Conservation (phyloP, 805 yeast genomes). For the Candida chilensis region DNA sequence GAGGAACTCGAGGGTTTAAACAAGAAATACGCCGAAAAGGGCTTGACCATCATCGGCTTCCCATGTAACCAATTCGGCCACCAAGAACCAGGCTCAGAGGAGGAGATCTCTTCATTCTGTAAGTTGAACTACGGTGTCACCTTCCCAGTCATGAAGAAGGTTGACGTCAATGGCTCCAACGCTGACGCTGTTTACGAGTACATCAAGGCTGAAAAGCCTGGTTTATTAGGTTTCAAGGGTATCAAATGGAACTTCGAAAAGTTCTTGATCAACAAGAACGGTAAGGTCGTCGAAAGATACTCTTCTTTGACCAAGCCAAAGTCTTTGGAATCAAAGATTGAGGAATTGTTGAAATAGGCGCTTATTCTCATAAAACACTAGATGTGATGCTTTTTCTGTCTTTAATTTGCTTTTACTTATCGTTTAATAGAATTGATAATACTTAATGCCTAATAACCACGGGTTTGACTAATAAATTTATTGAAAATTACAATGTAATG, state of each 20-base stretch:
- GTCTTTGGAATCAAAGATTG: constrained; percentile 47
- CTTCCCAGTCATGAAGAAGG: constrained; percentile 81
- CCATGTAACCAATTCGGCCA: constrained; percentile 88
- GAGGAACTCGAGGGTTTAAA: constrained; percentile 61
- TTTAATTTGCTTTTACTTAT: too few relatives aligned
- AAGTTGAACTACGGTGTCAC: constrained; percentile 78
- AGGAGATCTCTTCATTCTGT: constrained; percentile 70
- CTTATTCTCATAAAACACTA: too few relatives aligned
- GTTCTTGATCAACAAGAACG: constrained; percentile 50
- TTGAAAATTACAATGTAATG: too few relatives aligned
- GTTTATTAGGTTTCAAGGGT: constrained; percentile 30
- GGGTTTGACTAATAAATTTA: too few relatives aligned
- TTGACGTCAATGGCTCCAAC: constrained; percentile 81
- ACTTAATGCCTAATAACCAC: too few relatives aligned
- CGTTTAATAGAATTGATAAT: too few relatives aligned
- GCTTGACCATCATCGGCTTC: constrained; percentile 68
- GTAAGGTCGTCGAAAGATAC: constrained; percentile 51
- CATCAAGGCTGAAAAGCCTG: constrained; percentile 55
- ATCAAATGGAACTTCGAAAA: constrained; percentile 79
- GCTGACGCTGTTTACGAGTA: constrained; percentile 75
- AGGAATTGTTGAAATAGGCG: constrained; percentile 40
- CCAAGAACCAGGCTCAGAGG: constrained; percentile 65
- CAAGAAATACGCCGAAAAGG: constrained; percentile 52
- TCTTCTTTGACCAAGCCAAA: constrained; percentile 64
- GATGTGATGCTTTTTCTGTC: too few relatives aligned